phyloP scores from a whole-genome alignment of 306 rosid species.

The Notholithocarpus densiflorus region DNA sequence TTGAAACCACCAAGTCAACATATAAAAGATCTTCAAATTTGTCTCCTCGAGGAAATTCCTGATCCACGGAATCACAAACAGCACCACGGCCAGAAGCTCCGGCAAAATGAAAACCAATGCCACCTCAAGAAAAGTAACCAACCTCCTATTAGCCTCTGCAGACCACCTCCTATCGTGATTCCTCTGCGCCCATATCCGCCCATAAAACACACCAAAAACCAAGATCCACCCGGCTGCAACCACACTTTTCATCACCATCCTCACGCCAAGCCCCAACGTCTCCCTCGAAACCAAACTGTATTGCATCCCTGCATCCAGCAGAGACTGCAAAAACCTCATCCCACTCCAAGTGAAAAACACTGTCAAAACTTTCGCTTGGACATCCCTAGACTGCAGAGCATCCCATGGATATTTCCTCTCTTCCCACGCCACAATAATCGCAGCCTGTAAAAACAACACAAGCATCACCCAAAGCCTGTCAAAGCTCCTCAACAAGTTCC shows the following conservation, averaged over 20 bases:
- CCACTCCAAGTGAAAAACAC: conserved; percentile 86
- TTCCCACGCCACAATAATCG: conserved; percentile 86
- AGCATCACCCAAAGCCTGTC: conserved; percentile 92
- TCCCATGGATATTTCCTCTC: conserved; percentile 60
- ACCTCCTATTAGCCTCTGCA: conserved; percentile 46
- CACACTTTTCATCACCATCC: conserved; percentile 69
- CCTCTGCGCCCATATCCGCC: conserved; percentile 76
- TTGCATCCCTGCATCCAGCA: conserved; percentile 82
- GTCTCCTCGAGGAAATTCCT: conserved; percentile 81
- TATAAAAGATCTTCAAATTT: conserved; percentile 80
- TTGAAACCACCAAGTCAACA: conserved; percentile 93
- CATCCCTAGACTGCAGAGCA: conserved; percentile 47
- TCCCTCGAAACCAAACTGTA: conserved; percentile 80
- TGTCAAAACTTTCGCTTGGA: conserved; percentile 65
- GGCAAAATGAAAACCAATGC: conserved; percentile 62
- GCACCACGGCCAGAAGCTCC: conserved; percentile 68
- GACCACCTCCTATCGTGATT: conserved; percentile 63
- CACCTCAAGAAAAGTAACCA: conserved; percentile 60
- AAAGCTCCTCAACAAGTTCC: conserved; percentile 82
- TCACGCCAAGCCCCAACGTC: conserved; percentile 65
- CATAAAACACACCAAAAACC: conserved; percentile 66
- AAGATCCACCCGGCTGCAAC: conserved; percentile 78
- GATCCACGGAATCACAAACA: conserved; percentile 82
- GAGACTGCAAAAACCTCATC: conserved; percentile 68
- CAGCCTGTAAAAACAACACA: conserved; percentile 76